A percentile compares a stretch with the other conserved stretches of the same genome.
Conservation (phyloP, 2,329 filamentous ascomycete genomes). For the Pseudogymnoascus verrucosus region DNA sequence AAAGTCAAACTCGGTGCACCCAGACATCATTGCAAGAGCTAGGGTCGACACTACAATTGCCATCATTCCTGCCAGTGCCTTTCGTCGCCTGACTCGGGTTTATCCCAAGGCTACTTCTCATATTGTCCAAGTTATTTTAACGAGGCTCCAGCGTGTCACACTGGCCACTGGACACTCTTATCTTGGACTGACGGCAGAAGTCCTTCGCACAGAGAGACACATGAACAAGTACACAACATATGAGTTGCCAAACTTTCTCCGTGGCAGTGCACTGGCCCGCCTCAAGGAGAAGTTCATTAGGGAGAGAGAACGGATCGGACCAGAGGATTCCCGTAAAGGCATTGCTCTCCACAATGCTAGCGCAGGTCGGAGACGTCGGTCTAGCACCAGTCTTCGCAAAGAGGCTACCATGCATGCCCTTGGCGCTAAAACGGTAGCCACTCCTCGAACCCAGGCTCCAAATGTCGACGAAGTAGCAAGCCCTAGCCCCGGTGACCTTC, state of each 20-base stretch:
- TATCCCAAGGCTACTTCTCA: constrained; percentile 96
- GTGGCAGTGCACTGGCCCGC: constrained; percentile 72
- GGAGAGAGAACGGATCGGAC: constrained; percentile 73
- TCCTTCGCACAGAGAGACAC: constrained; percentile 82
- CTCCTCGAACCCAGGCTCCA: constrained; percentile 1
- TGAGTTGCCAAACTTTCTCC: constrained; percentile 82
- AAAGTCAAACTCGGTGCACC: constrained; percentile 72
- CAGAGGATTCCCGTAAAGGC: constrained; percentile 79
- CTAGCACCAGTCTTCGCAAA: constrained; percentile 67
- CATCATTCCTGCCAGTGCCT: constrained; percentile 94
- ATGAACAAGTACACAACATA: constrained; percentile 91
- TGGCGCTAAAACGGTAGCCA: constrained; percentile 17
- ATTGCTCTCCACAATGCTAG: constrained; percentile 86
- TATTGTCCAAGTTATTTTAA: constrained; percentile 95
- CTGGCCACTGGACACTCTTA: constrained; percentile 93
- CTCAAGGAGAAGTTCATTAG: constrained; percentile 88
- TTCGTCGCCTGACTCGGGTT: constrained; percentile 81
- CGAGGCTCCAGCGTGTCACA: constrained; percentile 87
- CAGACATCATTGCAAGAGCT: constrained; percentile 92
- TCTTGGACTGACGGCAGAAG: constrained; percentile 82
- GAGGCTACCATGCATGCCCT: constrained; percentile 66
- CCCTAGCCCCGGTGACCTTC: constrained; percentile 66
- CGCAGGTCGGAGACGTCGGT: constrained; percentile 57
- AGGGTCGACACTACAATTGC: constrained; percentile 96
- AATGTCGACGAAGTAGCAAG: constrained; percentile 32